Evolutionary conservation across 371 early-diverging fungal genomes (phyloP).

Genomic region (Mucor plumbeus): DNA sequence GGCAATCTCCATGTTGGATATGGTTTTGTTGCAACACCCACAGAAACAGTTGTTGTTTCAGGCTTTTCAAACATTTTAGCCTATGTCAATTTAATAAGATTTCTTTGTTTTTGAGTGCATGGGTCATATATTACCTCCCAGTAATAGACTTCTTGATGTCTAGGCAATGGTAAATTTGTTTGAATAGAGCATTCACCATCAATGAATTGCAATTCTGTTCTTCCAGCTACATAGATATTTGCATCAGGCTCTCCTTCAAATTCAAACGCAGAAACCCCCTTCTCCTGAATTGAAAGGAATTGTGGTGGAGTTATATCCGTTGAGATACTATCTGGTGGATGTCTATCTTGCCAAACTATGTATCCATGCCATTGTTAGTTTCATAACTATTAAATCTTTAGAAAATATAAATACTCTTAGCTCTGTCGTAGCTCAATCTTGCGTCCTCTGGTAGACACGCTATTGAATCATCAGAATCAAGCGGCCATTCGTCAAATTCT

Average conservation of each 20-base stretch:
- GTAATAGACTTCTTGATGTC: slow-evolving; percentile 76
- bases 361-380: not conserved
- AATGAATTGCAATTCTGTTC: slow-evolving; percentile 78
- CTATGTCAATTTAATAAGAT: slow-evolving; percentile 13
- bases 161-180: slow-evolving; percentile 85
- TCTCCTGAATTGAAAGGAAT: slow-evolving; percentile 74
- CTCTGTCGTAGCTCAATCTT: slow-evolving; percentile 51
- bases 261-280: slow-evolving; percentile 86
- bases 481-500: slow-evolving; percentile 44
- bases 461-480: slow-evolving; percentile 46
- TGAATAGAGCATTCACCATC: slow-evolving; percentile 80
- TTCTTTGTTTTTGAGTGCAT: not conserved
- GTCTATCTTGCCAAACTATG: slow-evolving; percentile 56
- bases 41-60: slow-evolving; percentile 58
- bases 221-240: slow-evolving; percentile 70
- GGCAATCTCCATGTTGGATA: slow-evolving; percentile 72
- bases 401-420: slow-evolving; percentile 35
- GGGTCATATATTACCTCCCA: slow-evolving; percentile 54
- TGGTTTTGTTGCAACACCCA: slow-evolving; percentile 77
- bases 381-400: not conserved
- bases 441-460: slow-evolving; percentile 49
- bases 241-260: slow-evolving; percentile 75
- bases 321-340: slow-evolving; percentile 66
- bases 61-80: slow-evolving; percentile 79
- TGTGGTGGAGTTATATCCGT: slow-evolving; percentile 72